These are phyloP conservation scores for Brassica rapa DNA, from an alignment of 345 rosid genomes.

Conservation along the genomic window DNA sequence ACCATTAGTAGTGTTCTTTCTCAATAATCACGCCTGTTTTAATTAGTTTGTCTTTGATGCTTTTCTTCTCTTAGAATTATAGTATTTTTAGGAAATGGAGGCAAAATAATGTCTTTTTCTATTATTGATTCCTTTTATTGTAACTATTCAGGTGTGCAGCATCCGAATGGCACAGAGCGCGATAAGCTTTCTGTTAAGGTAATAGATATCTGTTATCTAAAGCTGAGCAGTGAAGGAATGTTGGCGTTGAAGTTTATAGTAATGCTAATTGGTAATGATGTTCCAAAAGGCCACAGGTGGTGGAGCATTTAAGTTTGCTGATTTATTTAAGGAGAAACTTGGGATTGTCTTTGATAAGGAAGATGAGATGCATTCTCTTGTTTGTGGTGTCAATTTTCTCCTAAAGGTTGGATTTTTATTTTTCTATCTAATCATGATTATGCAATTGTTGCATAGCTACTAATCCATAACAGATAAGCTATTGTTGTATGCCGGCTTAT, in stretches of 20 bases:
- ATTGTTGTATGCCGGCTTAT: neutral
- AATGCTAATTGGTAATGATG: constrained; percentile 4
- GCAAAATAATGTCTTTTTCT: neutral
- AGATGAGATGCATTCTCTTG: constrained; percentile 97
- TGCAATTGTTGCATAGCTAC: neutral
- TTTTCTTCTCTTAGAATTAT: neutral
- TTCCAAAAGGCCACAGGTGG: constrained; percentile 91
- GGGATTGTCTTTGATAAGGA: constrained; percentile 82
- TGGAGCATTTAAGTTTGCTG: constrained; percentile 91
- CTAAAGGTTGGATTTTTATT: constrained; percentile 61
- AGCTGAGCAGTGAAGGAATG: constrained; percentile 25
- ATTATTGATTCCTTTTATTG: neutral
- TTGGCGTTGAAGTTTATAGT: neutral
- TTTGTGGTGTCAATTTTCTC: constrained; percentile 90
- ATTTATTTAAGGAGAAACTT: constrained; percentile 85
- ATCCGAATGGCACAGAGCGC: constrained; percentile 36
- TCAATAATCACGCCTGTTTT: neutral
- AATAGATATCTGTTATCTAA: constrained; percentile 19
- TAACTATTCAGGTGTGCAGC: constrained; percentile 59
- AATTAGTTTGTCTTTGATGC: neutral
- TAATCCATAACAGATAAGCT: neutral
- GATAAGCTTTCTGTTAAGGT: constrained; percentile 69
- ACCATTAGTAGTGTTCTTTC: neutral
- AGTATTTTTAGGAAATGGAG: neutral
- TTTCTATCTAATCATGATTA: too few relatives aligned